phyloP scores from a whole-genome alignment of 805 yeast species.

The Pichia rugopelliculosa region DNA sequence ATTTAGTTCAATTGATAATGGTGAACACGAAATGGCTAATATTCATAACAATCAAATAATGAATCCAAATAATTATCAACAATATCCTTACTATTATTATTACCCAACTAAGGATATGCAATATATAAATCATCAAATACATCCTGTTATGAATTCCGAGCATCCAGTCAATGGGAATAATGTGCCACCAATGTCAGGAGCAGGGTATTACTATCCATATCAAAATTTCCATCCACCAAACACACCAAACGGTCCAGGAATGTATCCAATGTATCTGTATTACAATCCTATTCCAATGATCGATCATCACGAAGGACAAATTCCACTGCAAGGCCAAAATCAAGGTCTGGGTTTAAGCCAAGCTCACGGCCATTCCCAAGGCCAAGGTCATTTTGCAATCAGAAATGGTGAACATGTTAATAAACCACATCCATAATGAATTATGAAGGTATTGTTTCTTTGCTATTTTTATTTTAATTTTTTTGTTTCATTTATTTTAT shows the following conservation, averaged over 20 bases:
- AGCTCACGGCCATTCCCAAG: too few species aligned
- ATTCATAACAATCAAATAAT: not conserved
- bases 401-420: not conserved
- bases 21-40: slow-evolving; percentile 11
- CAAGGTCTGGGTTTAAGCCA: too few species aligned
- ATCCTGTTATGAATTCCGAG: not conserved
- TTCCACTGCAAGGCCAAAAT: too few species aligned
- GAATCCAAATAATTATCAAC: slow-evolving; percentile 9
- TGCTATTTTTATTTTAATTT: not conserved
- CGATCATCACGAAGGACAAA: not conserved
- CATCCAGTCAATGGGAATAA: not conserved
- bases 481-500: not conserved
- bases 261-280: slow-evolving; percentile 28
- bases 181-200: slow-evolving; percentile 16
- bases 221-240: slow-evolving; percentile 20
- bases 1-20: slow-evolving; percentile 23
- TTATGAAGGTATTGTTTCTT: not conserved
- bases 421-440: not conserved
- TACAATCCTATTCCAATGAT: slow-evolving; percentile 19
- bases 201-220: slow-evolving; percentile 24
- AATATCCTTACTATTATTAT: slow-evolving; percentile 24
- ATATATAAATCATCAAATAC: slow-evolving; percentile 7
- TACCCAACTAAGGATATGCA: slow-evolving; percentile 24
- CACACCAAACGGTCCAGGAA: slow-evolving; percentile 11
- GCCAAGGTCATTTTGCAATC: not conserved